Conservation (phyloP, 2,329 filamentous ascomycete genomes). For the Cladophialophora psammophila region DNA sequence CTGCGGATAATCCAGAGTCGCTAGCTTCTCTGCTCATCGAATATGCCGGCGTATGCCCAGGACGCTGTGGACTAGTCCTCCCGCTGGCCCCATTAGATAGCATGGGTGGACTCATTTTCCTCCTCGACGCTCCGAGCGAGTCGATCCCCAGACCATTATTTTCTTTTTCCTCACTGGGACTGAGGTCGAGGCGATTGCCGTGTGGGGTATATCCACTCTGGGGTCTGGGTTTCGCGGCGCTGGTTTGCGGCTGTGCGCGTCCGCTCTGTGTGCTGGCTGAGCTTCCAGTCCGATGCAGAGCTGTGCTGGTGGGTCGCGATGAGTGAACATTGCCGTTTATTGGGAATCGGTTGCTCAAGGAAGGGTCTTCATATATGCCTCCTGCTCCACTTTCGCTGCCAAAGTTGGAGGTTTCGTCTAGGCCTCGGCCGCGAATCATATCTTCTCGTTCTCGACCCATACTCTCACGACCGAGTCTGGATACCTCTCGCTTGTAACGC, state of each 20-base stretch:
- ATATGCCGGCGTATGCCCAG: conserved; percentile 15
- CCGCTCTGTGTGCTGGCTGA: conserved; percentile 34
- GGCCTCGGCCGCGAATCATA: conserved; percentile 32
- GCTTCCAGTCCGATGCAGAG: conserved; percentile 39
- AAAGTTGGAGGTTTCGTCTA: conserved; percentile 61
- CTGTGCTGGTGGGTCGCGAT: conserved; percentile 33
- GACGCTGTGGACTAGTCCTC: conserved; percentile 43
- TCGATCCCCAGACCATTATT: conserved; percentile 59
- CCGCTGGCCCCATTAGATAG: conserved; percentile 47
- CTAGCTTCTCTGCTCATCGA: conserved; percentile 18
- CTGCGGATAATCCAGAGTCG: conserved; percentile 5
- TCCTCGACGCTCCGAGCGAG: conserved; percentile 43
- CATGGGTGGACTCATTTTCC: conserved; percentile 55
- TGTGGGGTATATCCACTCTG: conserved; percentile 44
- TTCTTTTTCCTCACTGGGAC: conserved; percentile 78
- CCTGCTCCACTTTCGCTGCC: conserved; percentile 40
- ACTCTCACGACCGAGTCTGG: conserved; percentile 59
- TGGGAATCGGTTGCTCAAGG: conserved; percentile 39
- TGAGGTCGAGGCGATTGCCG: conserved; percentile 42
- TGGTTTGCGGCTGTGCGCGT: conserved; percentile 17
- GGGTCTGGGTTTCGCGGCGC: conserved; percentile 43
- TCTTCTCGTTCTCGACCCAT: conserved; percentile 41
- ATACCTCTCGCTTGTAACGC: conserved; percentile 84
- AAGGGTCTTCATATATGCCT: conserved; percentile 50
- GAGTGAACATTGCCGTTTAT: conserved; percentile 29